Percentiles rank a stretch among this genome's conserved stretches.
Evolutionary conservation across 768 basidiomycete genomes (phyloP).

Genomic region (Cystofilobasidium bisporidii): DNA sequence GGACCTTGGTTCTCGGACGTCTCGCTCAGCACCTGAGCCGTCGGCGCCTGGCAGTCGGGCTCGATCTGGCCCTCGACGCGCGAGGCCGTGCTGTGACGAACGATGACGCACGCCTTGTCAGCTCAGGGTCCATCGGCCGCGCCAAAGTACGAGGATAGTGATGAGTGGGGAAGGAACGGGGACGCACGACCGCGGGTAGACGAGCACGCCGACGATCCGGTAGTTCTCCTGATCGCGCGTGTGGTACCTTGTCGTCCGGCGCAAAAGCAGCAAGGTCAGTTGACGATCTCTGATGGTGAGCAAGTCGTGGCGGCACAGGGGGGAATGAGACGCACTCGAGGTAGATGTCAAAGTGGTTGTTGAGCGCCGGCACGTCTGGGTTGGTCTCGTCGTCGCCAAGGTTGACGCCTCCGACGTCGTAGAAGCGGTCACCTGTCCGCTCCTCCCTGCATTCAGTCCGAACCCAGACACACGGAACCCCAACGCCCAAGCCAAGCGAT

Average conservation of each 20-base stretch:
- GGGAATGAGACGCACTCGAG: slow-evolving; percentile 5
- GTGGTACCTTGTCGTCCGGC: slow-evolving; percentile 57
- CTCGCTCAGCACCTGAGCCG: slow-evolving; percentile 53
- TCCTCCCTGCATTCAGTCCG: too few relatives aligned
- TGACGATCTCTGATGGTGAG: too few relatives aligned
- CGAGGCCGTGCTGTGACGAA: slow-evolving; percentile 31
- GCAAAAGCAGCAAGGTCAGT: too few relatives aligned
- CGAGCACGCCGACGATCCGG: slow-evolving; percentile 84
- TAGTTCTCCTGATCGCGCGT: slow-evolving; percentile 56
- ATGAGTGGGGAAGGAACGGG: neutral
- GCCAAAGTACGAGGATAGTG: neutral
- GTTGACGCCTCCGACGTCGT: slow-evolving; percentile 77
- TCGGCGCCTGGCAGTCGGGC: slow-evolving; percentile 34
- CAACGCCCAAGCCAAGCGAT: too few relatives aligned
- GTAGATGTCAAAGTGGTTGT: slow-evolving; percentile 74
- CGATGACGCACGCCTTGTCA: too few relatives aligned
- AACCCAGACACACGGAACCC: too few relatives aligned
- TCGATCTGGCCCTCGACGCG: slow-evolving; percentile 25
- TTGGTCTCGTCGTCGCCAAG: slow-evolving; percentile 54
- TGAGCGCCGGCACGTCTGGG: slow-evolving; percentile 57
- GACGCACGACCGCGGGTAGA: slow-evolving; percentile 43
- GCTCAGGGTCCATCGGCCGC: neutral
- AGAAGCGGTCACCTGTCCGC: slow-evolving; percentile 73
- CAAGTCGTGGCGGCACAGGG: too few relatives aligned
- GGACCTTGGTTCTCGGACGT: slow-evolving; percentile 45